Evolutionary conservation across 2,329 filamentous ascomycete genomes (phyloP), one percentile per base, ranked within the genome.

Genomic region (Paraconiothyrium sp.): DNA sequence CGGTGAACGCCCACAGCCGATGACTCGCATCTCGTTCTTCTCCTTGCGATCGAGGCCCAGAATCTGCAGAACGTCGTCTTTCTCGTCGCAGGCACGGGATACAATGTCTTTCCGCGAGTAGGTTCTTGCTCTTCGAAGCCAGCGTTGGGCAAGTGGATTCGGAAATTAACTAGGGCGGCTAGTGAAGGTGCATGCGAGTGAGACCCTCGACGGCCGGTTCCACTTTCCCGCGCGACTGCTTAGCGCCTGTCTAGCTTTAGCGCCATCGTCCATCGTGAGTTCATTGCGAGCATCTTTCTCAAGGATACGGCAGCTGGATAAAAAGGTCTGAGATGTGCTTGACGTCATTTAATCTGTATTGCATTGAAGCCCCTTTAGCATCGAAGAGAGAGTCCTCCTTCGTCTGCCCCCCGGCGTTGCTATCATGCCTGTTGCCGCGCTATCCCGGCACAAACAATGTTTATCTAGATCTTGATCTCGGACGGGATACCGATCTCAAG

Each of bases 401-500:
- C 32, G n/a, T 27, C 22, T 20, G 20, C 20, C 30, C 24, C 34
- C 47, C 43, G 20, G n/a, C 1, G 43, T 22, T 10, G 32, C 57
- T 43, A 46, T 35, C 14, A 16, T 22, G 43, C 20, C 11, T 13
- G 5, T 16, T 47, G 32, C 43, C 54, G 30, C 43, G 30, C 43
- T 14, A 37, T 27, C 54, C 41, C 37, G 34, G 50, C 7, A 47
- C 4, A 24, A 54, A 41, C 39, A 22, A 43, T 22, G 22, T 43
- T 16, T 27, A n/a, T 37, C 24, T 47, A 83, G 20, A 83, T 82
- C 73, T 80, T 81, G 47, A 82, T 78, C 71, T 82, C 81, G 47
- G 76, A 75, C 24, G 82, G 81, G 20, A 83, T 69, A 20, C 74
- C 73, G 62, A 84, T 74, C 63, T 82, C 76, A 67, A 84, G 61